Percentiles rank a stretch among this genome's conserved stretches.
phyloP scores from a whole-genome alignment of 495 filamentous ascomycete species.

The Trichoderma erinaceum region DNA sequence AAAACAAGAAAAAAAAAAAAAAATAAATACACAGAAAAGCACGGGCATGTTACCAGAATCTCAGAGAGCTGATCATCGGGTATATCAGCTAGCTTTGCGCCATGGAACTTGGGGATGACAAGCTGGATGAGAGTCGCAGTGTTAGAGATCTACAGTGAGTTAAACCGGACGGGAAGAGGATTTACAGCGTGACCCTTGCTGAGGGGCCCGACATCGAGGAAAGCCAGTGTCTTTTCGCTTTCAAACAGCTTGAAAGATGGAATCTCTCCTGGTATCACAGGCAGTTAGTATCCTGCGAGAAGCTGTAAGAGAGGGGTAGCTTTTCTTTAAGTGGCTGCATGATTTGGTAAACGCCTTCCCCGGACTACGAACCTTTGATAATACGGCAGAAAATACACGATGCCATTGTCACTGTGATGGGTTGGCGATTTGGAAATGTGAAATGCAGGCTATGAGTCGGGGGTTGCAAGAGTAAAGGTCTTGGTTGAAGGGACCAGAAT shows the following conservation, averaged over 20 bases:
- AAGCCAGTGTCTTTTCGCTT: constrained; percentile 85
- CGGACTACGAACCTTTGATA: constrained; percentile 74
- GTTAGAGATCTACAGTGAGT: not conserved
- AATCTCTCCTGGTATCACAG: constrained; percentile 64
- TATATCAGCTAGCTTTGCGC: constrained; percentile 85
- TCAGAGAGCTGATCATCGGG: constrained; percentile 84
- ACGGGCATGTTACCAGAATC: constrained; percentile 56
- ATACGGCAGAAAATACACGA: constrained; percentile 98
- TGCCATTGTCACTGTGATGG: not conserved
- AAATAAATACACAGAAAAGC: not conserved
- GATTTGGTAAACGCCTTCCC: not conserved
- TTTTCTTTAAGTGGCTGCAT: constrained; percentile 3
- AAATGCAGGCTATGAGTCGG: not conserved
- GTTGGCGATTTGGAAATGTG: not conserved
- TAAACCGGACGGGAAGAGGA: not conserved
- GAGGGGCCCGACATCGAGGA: constrained; percentile 91
- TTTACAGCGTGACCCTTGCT: constrained; percentile 75
- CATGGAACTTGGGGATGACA: constrained; percentile 94
- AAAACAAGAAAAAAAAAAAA: constrained; percentile 9
- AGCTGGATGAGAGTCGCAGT: constrained; percentile 49
- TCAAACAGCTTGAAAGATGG: constrained; percentile 94
- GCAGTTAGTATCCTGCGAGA: constrained; percentile 19
- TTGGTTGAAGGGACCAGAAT: too few species aligned
- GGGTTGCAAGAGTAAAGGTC: too few species aligned
- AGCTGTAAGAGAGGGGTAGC: constrained; percentile 15